These are phyloP conservation scores for Saussurea involucrata DNA, from an alignment of 129 eudicot genomes.

Conservation along the genomic window DNA sequence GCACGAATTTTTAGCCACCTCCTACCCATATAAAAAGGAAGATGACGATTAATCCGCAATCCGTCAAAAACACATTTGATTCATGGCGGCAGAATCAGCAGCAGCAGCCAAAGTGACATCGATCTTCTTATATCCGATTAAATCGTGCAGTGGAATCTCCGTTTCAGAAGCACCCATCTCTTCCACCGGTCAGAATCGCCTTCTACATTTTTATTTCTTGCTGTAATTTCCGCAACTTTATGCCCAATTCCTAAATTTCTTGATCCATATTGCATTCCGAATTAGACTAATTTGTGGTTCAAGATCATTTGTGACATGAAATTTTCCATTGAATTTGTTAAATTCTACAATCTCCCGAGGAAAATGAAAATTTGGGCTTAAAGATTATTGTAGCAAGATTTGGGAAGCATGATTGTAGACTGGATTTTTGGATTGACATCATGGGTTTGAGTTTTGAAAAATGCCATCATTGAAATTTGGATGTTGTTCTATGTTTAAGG, in stretches of 20 bases:
- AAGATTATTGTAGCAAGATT: not conserved
- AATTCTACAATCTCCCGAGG: not conserved
- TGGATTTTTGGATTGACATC: not conserved
- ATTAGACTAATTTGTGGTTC: not conserved
- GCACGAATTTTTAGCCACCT: no score
- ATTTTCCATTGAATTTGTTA: not conserved
- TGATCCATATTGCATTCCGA: not conserved
- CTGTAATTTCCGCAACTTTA: no score
- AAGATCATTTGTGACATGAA: not conserved
- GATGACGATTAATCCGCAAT: not conserved
- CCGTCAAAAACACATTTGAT: not conserved
- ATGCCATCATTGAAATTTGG: not conserved
- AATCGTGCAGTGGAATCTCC: conserved; percentile 86
- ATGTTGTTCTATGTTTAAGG: not conserved
- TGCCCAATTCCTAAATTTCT: not conserved
- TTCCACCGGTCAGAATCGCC: conserved; percentile 48
- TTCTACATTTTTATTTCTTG: not conserved
- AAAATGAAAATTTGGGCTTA: not conserved
- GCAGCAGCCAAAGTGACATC: conserved; percentile 49
- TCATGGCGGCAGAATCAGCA: conserved; percentile 25
- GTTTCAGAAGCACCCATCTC: conserved; percentile 72
- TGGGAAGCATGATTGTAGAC: not conserved
- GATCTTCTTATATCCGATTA: conserved; percentile 69
- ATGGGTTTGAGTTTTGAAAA: not conserved
- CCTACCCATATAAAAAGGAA: not conserved